Evolutionary conservation across 2,329 filamentous ascomycete genomes (phyloP), one percentile per base, ranked within the genome.

Genomic region (Exserohilum rostratum): DNA sequence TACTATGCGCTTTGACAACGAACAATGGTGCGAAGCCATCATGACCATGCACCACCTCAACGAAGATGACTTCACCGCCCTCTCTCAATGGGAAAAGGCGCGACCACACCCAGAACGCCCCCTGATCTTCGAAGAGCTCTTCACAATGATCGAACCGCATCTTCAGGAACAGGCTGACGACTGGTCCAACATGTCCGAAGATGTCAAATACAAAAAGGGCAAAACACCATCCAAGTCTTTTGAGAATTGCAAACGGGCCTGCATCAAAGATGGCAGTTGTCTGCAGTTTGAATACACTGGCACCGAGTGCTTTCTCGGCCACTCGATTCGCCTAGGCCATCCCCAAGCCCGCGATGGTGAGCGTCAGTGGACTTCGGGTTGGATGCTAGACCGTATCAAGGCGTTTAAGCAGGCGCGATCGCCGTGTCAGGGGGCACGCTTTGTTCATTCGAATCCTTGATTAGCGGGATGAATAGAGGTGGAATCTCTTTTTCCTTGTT

Each of bases 11-110:
- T 80, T 73, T 60, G 67, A 69, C 13, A 54, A 64, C 7, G 72
- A 70, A 49, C 70, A 79, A 20, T 80, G 78, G 77, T 81, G 79
- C 58, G 66, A 73, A 27, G 75, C 77, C 15, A 69, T 77, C 18
- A 55, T 80, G 9, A 77, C 73, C 1, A 68, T 76, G 62, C 75
- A 77, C 46, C 72, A 73, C 39, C 56, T 76, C 17, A 39, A 58
- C 2, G 62, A 66, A 6, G 55, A 64, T n/a, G 72, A 75, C 43
- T 69, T 70, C 37, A 67, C 63, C 3, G 50, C 44, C 11, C 52
- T 74, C 27, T 46, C 55, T 2, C 65, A 58, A 12, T 75, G 71
- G 70, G 69, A 74, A 43, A 47, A 57, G 13, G 48, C 55, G 6
- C 64, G 68, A 31, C 50, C 55, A 9, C 57, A 65, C 20, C 67